Conservation (phyloP, 176 grass and related monocot genomes). For the Leersia perrieri region DNA sequence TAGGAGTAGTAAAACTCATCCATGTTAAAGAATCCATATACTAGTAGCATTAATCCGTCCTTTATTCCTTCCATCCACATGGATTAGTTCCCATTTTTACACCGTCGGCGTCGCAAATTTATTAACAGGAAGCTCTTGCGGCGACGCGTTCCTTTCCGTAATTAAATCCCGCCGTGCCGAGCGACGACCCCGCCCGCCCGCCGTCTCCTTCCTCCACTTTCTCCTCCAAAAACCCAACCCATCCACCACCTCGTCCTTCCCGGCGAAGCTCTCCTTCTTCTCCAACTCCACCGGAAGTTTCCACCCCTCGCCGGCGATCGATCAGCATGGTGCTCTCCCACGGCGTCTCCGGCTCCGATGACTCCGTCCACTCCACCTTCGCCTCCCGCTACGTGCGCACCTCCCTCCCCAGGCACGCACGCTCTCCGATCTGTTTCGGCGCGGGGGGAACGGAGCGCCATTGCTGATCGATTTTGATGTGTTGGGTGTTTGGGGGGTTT, state of each 20-base stretch:
- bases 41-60: too few relatives aligned
- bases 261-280: background rate
- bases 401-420: conserved; percentile 60
- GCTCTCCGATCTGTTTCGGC: background rate
- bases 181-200: background rate
- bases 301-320: conserved; percentile 7
- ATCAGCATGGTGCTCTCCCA: conserved; percentile 64
- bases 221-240: background rate
- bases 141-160: background rate
- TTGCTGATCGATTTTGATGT: background rate
- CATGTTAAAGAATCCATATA: too few relatives aligned
- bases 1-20: too few relatives aligned
- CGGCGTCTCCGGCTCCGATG: conserved; percentile 46
- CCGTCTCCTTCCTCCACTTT: background rate
- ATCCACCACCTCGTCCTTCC: background rate
- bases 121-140: background rate
- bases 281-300: background rate
- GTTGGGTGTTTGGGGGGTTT: background rate
- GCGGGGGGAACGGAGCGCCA: background rate
- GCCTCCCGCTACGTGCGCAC: conserved; percentile 81
- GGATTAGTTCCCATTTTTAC: background rate
- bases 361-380: conserved; percentile 71
- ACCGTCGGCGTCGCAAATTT: background rate
- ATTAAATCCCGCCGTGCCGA: background rate
- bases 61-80: too few relatives aligned